Base-by-base conservation (phyloP, 768 basidiomycete species). In the Podaxis carcinomalis region DNA sequence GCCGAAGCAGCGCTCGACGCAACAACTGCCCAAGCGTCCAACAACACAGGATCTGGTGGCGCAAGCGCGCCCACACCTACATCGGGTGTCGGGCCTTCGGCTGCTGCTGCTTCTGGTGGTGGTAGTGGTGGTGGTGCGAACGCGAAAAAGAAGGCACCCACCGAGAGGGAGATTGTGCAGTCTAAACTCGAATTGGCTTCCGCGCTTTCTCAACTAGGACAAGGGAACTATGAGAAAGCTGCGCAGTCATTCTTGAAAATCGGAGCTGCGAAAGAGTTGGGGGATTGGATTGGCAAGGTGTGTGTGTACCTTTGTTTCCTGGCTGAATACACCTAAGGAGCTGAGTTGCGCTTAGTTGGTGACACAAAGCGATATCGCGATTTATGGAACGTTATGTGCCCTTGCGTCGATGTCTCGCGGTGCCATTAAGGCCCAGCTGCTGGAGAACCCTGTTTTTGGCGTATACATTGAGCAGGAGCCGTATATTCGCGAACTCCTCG, bases 1-100 rank as follows among this genome's bases (percentile, higher is more conserved):
- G 93, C 94, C n/a, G 95, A 97, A 62, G 88, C 92, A 0, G 90
- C 93, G 0, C 79, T 97, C 25, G 94, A 96, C 42, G 84, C 85
- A 2, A 73, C 82, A 1, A 65, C 75, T 1, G 73, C 75, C 1
- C 69, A 77, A 13, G 65, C 72, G 9, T 64, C 73, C 16, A 25
- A 19, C 11, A 51, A 51, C 23, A 27, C 28, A 14, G 51, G 51
- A 53, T 63, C 65, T 37, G 62, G 66, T 55, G 62, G 68, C 14
- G 53, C 65, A 9, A 40, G 62, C 14, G 32, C 66, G 23, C 69
- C 67, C 54, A 62, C 57, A 44, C 63, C 63, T 1, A 59, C 61
- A 40, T 28, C 60, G 3, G 42, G 56, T 28, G 58, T 67, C 32
- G 70, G 59, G 23, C 58, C 65, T 10, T 47, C 70, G 14, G 67